Evolutionary conservation across 2,329 filamentous ascomycete species (phyloP).

Genomic region (Pseudogymnoascus sp.): DNA sequence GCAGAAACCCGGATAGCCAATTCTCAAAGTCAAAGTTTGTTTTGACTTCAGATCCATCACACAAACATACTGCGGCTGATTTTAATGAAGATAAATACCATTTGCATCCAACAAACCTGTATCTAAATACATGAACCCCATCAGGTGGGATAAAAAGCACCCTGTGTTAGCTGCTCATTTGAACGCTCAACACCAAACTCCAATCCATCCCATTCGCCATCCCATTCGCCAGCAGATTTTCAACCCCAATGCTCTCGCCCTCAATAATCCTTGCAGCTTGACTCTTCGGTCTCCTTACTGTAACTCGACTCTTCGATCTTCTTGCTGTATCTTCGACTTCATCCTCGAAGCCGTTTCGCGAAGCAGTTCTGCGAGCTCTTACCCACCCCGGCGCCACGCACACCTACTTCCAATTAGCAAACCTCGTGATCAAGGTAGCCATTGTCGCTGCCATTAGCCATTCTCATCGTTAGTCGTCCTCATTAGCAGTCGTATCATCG

Average conservation of each 20-base stretch:
- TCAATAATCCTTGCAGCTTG: neutral
- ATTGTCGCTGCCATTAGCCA: neutral
- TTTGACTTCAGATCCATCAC: neutral
- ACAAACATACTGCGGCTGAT: neutral
- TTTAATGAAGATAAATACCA: neutral
- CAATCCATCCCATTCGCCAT: neutral
- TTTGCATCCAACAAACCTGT: neutral
- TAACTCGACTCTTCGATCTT: neutral
- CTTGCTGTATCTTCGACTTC: neutral
- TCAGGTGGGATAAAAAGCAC: neutral
- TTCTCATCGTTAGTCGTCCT: neutral
- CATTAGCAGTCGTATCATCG: neutral
- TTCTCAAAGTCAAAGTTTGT: no score
- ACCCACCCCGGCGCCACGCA: neutral
- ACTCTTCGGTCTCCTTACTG: neutral
- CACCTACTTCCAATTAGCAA: neutral
- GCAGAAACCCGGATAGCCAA: neutral
- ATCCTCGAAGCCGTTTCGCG: neutral
- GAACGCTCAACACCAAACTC: neutral
- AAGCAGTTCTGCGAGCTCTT: neutral
- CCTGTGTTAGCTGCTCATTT: constrained; percentile 2
- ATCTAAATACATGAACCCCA: constrained; percentile 1
- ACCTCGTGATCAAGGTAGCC: neutral
- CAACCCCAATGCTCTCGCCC: neutral
- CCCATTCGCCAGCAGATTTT: neutral